Percentiles rank a stretch among this genome's conserved stretches.
Evolutionary conservation across 768 basidiomycete species (phyloP).

Genomic region (Leccinum variicolor): DNA sequence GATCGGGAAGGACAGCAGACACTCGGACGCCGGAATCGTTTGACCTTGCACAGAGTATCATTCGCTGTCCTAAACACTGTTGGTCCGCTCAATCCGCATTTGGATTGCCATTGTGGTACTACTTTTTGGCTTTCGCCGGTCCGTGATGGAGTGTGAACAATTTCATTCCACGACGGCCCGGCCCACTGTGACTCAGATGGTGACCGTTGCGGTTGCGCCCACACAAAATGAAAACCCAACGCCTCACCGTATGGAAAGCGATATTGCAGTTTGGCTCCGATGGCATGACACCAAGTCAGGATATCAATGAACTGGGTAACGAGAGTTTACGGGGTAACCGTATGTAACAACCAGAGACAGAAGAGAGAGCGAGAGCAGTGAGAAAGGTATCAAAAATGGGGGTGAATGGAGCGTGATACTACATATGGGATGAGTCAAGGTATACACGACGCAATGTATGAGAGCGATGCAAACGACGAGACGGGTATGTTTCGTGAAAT

Average conservation of each 20-base stretch:
- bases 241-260: slow-evolving; percentile 16
- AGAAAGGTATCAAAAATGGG: slow-evolving; percentile 34
- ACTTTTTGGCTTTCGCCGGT: slow-evolving; percentile 2
- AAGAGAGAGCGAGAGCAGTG: slow-evolving; percentile 13
- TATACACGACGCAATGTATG: slow-evolving; percentile 37
- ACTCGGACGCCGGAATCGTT: background rate
- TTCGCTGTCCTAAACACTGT: background rate
- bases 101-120: background rate
- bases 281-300: slow-evolving; percentile 22
- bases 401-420: slow-evolving; percentile 34
- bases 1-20: slow-evolving; percentile 23
- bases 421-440: slow-evolving; percentile 35
- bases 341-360: slow-evolving; percentile 25
- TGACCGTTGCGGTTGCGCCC: slow-evolving; percentile 20
- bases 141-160: slow-evolving; percentile 14
- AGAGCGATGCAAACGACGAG: slow-evolving; percentile 36
- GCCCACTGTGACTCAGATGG: slow-evolving; percentile 1
- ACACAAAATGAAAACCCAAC: slow-evolving; percentile 22
- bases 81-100: background rate
- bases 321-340: slow-evolving; percentile 37
- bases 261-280: slow-evolving; percentile 10
- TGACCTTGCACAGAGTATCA: background rate
- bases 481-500: slow-evolving; percentile 35
- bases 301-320: slow-evolving; percentile 35
- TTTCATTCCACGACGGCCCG: slow-evolving; percentile 7